Percentiles rank a stretch among this genome's conserved stretches.
Evolutionary conservation across 1,139 yeast species (phyloP).

Genomic region (Geotrichum fermentans): DNA sequence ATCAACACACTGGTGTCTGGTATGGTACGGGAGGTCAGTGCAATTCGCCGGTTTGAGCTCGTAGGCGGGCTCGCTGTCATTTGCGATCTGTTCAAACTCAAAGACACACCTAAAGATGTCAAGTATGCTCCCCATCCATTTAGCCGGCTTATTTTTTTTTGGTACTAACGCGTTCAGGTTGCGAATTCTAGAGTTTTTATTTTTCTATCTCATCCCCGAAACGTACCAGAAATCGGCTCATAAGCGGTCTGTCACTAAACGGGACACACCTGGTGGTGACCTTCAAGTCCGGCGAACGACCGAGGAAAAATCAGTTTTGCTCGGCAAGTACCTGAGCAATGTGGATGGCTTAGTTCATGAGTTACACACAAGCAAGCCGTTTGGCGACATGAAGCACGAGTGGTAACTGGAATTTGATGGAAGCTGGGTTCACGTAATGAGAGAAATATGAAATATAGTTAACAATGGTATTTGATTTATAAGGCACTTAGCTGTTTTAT

Average conservation of each 20-base stretch:
- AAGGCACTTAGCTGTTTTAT: too few species aligned
- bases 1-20: slow-evolving; percentile 59
- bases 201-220: slow-evolving; percentile 71
- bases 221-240: slow-evolving; percentile 29
- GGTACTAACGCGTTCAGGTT: slow-evolving; percentile 31
- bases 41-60: slow-evolving; percentile 57
- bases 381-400: slow-evolving; percentile 45
- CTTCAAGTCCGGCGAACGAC: slow-evolving; percentile 33
- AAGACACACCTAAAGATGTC: slow-evolving; percentile 38
- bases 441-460: not conserved
- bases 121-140: slow-evolving; percentile 23
- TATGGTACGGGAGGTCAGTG: slow-evolving; percentile 52
- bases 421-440: not conserved
- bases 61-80: slow-evolving; percentile 54
- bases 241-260: slow-evolving; percentile 21
- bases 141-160: too few species aligned
- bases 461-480: not conserved
- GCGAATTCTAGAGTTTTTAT: slow-evolving; percentile 64
- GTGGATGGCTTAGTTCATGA: slow-evolving; percentile 47
- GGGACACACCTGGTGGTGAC: not conserved
- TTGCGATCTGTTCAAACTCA: slow-evolving; percentile 43
- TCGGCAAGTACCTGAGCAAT: slow-evolving; percentile 46
- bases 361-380: slow-evolving; percentile 44
- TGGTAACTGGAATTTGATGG: slow-evolving; percentile 40
- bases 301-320: slow-evolving; percentile 51